Percentiles rank a stretch among this genome's conserved stretches.
phyloP scores from a whole-genome alignment of 306 rosid species.

The Vigna nakashimae region DNA sequence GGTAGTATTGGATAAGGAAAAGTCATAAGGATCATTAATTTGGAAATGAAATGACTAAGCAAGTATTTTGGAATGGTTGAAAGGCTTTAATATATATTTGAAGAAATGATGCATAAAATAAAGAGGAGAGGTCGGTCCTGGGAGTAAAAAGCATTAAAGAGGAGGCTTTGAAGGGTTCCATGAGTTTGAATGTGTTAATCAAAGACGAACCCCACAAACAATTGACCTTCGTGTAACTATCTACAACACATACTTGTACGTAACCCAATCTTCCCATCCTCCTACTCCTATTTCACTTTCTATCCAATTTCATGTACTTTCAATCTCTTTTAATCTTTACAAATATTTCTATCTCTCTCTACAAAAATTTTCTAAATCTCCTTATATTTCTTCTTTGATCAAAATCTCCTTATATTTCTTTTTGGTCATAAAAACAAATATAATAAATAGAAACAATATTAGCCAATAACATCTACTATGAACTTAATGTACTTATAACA shows the following conservation, averaged over 20 bases:
- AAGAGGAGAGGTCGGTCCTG: slow-evolving; percentile 21
- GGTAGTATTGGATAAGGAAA: not conserved
- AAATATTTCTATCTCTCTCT: no score
- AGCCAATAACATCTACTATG: no score
- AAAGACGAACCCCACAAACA: slow-evolving; percentile 37
- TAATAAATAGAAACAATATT: no score
- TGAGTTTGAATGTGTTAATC: slow-evolving; percentile 31
- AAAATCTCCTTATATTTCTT: no score
- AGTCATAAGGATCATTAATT: not conserved
- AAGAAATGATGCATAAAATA: not conserved
- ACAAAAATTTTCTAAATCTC: no score
- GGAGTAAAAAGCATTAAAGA: slow-evolving; percentile 38
- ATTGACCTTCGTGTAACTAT: slow-evolving; percentile 45
- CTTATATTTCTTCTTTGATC: no score
- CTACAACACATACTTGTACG: no score
- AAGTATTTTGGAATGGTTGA: not conserved
- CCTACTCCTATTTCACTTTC: not conserved
- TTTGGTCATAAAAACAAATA: no score
- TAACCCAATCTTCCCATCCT: not conserved
- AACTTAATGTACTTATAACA: no score
- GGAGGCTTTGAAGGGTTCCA: slow-evolving; percentile 30
- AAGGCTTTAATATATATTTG: not conserved
- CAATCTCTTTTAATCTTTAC: not conserved
- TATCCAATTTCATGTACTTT: not conserved
- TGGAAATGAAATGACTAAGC: not conserved